These are phyloP conservation scores for Sphagnum contortum DNA, from an alignment of 225 moss, liverwort and hornwort species.

Conservation along the genomic window DNA sequence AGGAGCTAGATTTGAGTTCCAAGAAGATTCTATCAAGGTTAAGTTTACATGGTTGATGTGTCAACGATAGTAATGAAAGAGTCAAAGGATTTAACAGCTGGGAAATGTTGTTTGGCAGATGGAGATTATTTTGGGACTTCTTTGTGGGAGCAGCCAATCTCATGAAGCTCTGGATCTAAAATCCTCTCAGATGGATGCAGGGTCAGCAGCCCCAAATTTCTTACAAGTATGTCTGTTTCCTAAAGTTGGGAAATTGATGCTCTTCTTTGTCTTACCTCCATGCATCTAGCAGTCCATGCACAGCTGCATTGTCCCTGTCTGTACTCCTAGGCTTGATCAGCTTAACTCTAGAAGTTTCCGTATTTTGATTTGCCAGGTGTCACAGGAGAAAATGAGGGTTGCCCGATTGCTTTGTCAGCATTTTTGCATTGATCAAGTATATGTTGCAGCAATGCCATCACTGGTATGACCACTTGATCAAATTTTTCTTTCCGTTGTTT, in stretches of 20 bases:
- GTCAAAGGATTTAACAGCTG: no score
- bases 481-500: no score
- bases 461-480: constrained; percentile 17
- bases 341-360: no score
- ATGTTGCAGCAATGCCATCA: constrained; percentile 83
- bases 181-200: constrained; percentile 28
- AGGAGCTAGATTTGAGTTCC: no score
- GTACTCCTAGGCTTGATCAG: no score
- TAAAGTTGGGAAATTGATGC: no score
- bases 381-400: constrained; percentile 49
- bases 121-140: constrained; percentile 68
- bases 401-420: constrained; percentile 43
- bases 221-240: constrained; percentile 29
- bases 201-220: constrained; percentile 28
- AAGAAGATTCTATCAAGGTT: no score
- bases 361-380: constrained; percentile 15
- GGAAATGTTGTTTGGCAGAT: constrained; percentile 24
- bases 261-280: no score
- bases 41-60: no score
- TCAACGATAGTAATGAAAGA: no score
- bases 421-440: constrained; percentile 67
- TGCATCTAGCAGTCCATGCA: no score
- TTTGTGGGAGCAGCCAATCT: constrained; percentile 31
- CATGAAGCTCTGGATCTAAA: constrained; percentile 27
- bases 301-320: no score